Conservation (phyloP, 192 early-diverging fungal genomes). For the Backusella mclennaniae region DNA sequence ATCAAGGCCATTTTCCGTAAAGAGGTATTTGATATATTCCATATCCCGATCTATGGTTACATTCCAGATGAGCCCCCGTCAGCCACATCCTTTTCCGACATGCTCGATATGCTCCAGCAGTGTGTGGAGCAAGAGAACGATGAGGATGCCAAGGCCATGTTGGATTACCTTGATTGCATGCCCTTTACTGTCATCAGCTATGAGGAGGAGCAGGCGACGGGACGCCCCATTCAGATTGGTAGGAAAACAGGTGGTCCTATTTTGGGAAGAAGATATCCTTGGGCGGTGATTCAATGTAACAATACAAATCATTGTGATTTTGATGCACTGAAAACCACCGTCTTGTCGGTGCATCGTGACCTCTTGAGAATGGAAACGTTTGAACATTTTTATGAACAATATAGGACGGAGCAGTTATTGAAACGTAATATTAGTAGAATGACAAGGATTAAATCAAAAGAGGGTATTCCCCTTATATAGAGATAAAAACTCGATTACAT, state of each 20-base stretch:
- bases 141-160: slow-evolving; percentile 27
- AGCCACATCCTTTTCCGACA: neutral
- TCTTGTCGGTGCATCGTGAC: slow-evolving; percentile 50
- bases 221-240: slow-evolving; percentile 12
- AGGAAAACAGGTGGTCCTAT: slow-evolving; percentile 36
- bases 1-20: slow-evolving; percentile 72
- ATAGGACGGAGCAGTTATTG: slow-evolving; percentile 53
- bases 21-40: slow-evolving; percentile 70
- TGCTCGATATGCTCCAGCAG: slow-evolving; percentile 17
- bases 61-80: slow-evolving; percentile 8
- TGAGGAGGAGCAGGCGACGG: slow-evolving; percentile 68
- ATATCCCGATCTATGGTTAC: slow-evolving; percentile 72
- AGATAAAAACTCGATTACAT: neutral
- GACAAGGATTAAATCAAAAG: slow-evolving; percentile 19
- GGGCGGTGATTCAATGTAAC: slow-evolving; percentile 89
- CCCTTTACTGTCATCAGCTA: slow-evolving; percentile 93
- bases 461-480: neutral
- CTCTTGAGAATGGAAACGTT: slow-evolving; percentile 52
- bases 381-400: slow-evolving; percentile 59
- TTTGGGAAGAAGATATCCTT: slow-evolving; percentile 84
- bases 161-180: slow-evolving; percentile 37
- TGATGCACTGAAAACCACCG: slow-evolving; percentile 39
- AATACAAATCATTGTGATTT: slow-evolving; percentile 94
- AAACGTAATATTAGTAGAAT: slow-evolving; percentile 44
- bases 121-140: slow-evolving; percentile 15